phyloP scores from a whole-genome alignment of 805 yeast genomes.

The Ogataea allantospora region DNA sequence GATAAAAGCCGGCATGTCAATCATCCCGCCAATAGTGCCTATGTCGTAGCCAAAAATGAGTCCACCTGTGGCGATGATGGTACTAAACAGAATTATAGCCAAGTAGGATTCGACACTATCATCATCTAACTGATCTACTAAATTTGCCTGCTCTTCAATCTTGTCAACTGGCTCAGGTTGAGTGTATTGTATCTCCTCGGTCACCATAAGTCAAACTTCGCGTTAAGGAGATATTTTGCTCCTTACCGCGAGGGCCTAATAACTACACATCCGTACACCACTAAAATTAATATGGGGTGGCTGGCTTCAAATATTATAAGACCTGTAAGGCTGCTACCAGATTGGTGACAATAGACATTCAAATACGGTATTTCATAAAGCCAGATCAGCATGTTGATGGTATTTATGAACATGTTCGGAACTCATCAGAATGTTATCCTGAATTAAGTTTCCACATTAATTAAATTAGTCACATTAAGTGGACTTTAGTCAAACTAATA shows the following conservation, averaged over 20 bases:
- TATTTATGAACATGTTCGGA: too few relatives aligned
- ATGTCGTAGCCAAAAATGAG: slow-evolving; percentile 37
- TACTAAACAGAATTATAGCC: slow-evolving; percentile 26
- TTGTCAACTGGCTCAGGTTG: slow-evolving; percentile 3
- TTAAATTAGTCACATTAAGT: too few relatives aligned
- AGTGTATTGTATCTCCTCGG: slow-evolving; percentile 1
- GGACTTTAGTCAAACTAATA: too few relatives aligned
- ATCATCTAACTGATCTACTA: background rate
- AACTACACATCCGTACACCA: slow-evolving; percentile 6
- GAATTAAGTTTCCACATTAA: too few relatives aligned
- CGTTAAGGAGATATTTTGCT: slow-evolving; percentile 5
- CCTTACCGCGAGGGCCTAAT: slow-evolving; percentile 5
- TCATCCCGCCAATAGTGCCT: slow-evolving; percentile 36
- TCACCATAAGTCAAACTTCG: background rate
- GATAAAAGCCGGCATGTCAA: slow-evolving; percentile 31
- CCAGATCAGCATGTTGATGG: too few relatives aligned
- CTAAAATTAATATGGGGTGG: background rate
- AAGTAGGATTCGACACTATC: slow-evolving; percentile 20
- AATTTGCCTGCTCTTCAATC: slow-evolving; percentile 1
- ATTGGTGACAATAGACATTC: background rate
- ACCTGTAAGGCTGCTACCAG: background rate
- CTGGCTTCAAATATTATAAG: background rate
- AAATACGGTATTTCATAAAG: background rate
- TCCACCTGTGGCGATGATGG: slow-evolving; percentile 33
- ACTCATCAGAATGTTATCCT: too few relatives aligned